A percentile compares a stretch with the other conserved stretches of the same genome.
These are phyloP conservation scores for Tephrocybe sp. DNA, from an alignment of 768 basidiomycete species.

Conservation along the genomic window DNA sequence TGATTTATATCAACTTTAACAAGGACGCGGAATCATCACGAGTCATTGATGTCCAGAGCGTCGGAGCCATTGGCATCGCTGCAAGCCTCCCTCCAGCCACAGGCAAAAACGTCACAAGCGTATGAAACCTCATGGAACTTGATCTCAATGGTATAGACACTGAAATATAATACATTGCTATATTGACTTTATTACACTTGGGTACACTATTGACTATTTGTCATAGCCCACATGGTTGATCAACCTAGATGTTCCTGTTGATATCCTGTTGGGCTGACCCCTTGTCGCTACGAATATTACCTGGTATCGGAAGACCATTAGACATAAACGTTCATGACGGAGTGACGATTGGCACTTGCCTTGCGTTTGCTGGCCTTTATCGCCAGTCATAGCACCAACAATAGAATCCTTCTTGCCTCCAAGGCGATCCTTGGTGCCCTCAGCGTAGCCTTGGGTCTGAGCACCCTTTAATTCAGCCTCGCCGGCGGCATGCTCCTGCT, in stretches of 20 bases:
- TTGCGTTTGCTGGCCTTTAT: slow-evolving; percentile 36
- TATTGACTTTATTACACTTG: neutral
- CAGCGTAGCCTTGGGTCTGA: slow-evolving; percentile 45
- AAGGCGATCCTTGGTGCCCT: slow-evolving; percentile 43
- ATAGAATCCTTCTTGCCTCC: slow-evolving; percentile 44
- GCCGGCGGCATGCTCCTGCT: slow-evolving; percentile 47
- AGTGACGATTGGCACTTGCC: slow-evolving; percentile 33
- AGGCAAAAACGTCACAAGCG: no score
- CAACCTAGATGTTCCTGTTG: slow-evolving; percentile 5
- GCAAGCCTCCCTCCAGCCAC: no score
- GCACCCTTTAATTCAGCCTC: slow-evolving; percentile 47
- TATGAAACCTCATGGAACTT: no score
- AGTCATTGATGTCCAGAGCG: no score
- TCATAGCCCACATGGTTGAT: no score
- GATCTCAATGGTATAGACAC: no score
- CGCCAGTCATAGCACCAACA: slow-evolving; percentile 48
- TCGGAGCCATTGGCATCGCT: no score
- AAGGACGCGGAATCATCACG: no score
- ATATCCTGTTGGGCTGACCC: slow-evolving; percentile 16
- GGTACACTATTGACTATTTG: no score
- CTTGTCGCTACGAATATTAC: slow-evolving; percentile 35
- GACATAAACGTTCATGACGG: no score
- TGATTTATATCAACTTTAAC: no score
- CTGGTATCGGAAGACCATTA: slow-evolving; percentile 19
- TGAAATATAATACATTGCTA: no score